A percentile compares a stretch with the other conserved stretches of the same genome.
Evolutionary conservation across 441 rosid genomes (phyloP).

Genomic region (Cnidoscolus chayamansa): DNA sequence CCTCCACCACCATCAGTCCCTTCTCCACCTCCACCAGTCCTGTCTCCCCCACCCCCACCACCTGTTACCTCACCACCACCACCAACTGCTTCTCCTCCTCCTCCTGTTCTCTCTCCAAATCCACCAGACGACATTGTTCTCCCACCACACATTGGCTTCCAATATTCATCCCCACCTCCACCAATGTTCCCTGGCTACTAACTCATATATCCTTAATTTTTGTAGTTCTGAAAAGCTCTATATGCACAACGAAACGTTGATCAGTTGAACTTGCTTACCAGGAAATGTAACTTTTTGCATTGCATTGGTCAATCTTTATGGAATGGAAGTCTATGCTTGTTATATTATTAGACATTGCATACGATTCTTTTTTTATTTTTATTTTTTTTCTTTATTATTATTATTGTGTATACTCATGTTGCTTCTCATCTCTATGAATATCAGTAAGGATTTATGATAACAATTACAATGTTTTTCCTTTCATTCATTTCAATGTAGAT

Average conservation of each 20-base stretch:
- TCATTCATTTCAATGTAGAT: too few relatives aligned
- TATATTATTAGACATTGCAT: constrained; percentile 2
- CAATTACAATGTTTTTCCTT: too few relatives aligned
- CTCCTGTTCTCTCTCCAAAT: background rate
- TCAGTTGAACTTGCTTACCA: constrained; percentile 5
- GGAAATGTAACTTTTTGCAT: background rate
- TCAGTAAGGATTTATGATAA: too few relatives aligned
- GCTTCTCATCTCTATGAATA: too few relatives aligned
- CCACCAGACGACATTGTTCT: constrained; percentile 22
- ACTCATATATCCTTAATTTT: constrained; percentile 15
- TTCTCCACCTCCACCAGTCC: background rate
- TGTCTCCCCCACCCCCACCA: background rate
- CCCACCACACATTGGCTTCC: constrained; percentile 45
- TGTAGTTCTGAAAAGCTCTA: constrained; percentile 19
- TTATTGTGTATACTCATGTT: too few relatives aligned
- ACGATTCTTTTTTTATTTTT: background rate
- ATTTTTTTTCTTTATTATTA: background rate
- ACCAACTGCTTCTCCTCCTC: background rate
- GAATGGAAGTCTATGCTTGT: constrained; percentile 8
- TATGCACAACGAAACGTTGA: constrained; percentile 1
- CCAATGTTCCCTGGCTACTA: constrained; percentile 72
- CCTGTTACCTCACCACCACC: constrained; percentile 17
- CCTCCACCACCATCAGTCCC: background rate
- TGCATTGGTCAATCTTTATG: background rate
- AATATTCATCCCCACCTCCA: constrained; percentile 56